Base-by-base conservation (phyloP, 2,329 filamentous ascomycete species). In the Fusarium sterilihyphosum region DNA sequence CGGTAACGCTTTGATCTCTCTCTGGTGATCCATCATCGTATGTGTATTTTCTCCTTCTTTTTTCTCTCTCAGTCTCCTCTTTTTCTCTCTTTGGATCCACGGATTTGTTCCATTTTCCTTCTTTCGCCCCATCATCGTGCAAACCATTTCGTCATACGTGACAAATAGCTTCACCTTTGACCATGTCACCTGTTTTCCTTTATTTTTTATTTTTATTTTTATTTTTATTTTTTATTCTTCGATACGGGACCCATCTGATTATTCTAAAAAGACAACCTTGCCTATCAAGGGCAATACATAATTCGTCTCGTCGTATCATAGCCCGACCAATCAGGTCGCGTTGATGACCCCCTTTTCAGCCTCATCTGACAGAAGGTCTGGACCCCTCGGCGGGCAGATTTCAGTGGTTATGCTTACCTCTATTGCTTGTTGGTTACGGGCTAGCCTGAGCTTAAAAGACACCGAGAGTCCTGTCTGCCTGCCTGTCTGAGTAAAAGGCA, bases 341-440 rank as follows among this genome's bases (percentile, higher is more conserved):
- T 47, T 44, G 60, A 46, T 74, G 71, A 64, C 71, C 71, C 71
- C 61, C 71, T 44, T 73, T 73, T 73, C 61, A 75, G 73, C 73
- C 73, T 75, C 73, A 75, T 74, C 67, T 73, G 71, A 74, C 70
- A 57, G 44, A 70, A 66, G 70, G 70, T 52, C 70, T 67, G 65
- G 70, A 73, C 71, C 70, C 35, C 33, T 41, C 10, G 54, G 37
- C 46, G 40, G 56, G 41, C 54, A 41, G 65, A 52, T 44, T 70
- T 70, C 31, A 54, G 22, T 54, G 56, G 54, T 70, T 60, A 66
- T 73, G 68, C 68, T 71, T 71, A 71, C 67, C 66, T 70, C 29
- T 54, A 24, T 49, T 46, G 60, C 47, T 54, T 60, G 31, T 49
- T 60, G 67, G 29, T 44, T 50, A 44, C 26, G 24, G 66, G 41